These are phyloP conservation scores for Hypholoma sublateritium DNA, from an alignment of 768 basidiomycete genomes.

Conservation along the genomic window DNA sequence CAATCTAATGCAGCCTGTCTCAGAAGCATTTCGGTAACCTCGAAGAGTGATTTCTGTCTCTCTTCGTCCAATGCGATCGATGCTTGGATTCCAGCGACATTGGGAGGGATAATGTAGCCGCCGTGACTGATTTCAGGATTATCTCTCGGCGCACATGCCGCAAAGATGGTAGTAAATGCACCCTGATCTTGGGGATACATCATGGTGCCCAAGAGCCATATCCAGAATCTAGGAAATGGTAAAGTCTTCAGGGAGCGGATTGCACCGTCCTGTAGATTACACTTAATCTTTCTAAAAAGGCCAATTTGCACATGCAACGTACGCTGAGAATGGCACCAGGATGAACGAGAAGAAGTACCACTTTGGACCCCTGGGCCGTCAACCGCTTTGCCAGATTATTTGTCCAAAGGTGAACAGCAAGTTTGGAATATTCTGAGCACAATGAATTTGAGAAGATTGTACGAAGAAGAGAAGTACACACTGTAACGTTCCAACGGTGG, in stretches of 20 bases:
- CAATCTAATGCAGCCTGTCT: too few relatives aligned
- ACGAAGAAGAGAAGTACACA: slow-evolving; percentile 1
- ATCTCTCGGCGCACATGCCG: slow-evolving; percentile 15
- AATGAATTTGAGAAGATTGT: not conserved
- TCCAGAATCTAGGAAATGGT: slow-evolving; percentile 21
- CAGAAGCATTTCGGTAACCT: slow-evolving; percentile 10
- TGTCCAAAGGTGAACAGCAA: slow-evolving; percentile 24
- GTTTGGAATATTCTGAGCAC: slow-evolving; percentile 19
- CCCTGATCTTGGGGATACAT: slow-evolving; percentile 22
- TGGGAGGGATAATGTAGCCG: slow-evolving; percentile 18
- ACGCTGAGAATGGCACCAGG: slow-evolving; percentile 24
- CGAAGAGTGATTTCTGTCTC: slow-evolving; percentile 9
- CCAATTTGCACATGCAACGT: not conserved
- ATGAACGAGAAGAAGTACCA: slow-evolving; percentile 16
- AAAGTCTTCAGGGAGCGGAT: slow-evolving; percentile 19
- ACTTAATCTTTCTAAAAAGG: not conserved
- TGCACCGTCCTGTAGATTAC: slow-evolving; percentile 11
- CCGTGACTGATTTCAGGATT: slow-evolving; percentile 20
- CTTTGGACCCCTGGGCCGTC: slow-evolving; percentile 11
- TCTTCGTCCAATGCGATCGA: slow-evolving; percentile 11
- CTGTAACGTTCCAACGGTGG: slow-evolving; percentile 18
- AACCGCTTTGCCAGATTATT: slow-evolving; percentile 22
- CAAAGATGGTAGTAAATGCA: slow-evolving; percentile 21
- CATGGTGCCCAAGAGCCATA: slow-evolving; percentile 19
- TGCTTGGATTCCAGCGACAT: slow-evolving; percentile 11